A percentile compares a stretch with the other conserved stretches of the same genome.
Conservation (phyloP, 2,329 filamentous ascomycete species). For the Arthrobotrys conoides region DNA sequence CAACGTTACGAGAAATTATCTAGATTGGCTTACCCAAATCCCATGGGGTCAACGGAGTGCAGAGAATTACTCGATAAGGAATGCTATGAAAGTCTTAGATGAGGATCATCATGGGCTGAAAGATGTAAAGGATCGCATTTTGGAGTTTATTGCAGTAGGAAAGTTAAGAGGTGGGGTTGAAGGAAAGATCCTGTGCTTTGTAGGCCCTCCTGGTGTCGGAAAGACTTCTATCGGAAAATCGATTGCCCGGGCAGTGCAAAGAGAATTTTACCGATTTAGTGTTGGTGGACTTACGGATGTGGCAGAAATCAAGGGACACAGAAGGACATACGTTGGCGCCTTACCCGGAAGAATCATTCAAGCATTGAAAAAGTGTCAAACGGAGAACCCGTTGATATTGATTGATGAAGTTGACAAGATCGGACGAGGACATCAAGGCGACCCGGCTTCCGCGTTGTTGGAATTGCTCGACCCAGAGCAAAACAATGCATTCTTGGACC, state of each 20-base stretch:
- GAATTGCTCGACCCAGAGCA: slow-evolving; percentile 97
- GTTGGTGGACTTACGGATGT: slow-evolving; percentile 97
- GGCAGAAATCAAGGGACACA: slow-evolving; percentile 97
- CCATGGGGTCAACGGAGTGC: slow-evolving; percentile 96
- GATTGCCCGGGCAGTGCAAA: slow-evolving; percentile 91
- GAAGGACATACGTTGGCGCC: slow-evolving; percentile 95
- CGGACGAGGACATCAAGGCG: slow-evolving; percentile 93
- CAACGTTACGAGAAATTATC: slow-evolving; percentile 97
- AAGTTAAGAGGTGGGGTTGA: slow-evolving; percentile 97
- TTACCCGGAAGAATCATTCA: slow-evolving; percentile 97
- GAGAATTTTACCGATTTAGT: slow-evolving; percentile 98
- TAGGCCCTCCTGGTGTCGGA: slow-evolving; percentile 92
- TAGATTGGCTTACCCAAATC: slow-evolving; percentile 98
- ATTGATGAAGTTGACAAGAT: slow-evolving; percentile 99
- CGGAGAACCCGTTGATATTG: slow-evolving; percentile 94
- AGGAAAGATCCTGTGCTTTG: slow-evolving; percentile 97
- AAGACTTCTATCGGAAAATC: slow-evolving; percentile 99
- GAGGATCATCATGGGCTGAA: slow-evolving; percentile 97
- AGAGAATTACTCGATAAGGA: slow-evolving; percentile 95
- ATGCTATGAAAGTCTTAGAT: slow-evolving; percentile 90
- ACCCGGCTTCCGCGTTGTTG: slow-evolving; percentile 92
- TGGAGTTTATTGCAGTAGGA: slow-evolving; percentile 98
- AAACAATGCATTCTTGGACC: slow-evolving; percentile 96
- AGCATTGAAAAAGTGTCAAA: slow-evolving; percentile 98
- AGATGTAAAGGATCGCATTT: slow-evolving; percentile 97